These are phyloP conservation scores for Hypoxylon sp. DNA, from an alignment of 2,329 filamentous ascomycete genomes.

Conservation along the genomic window DNA sequence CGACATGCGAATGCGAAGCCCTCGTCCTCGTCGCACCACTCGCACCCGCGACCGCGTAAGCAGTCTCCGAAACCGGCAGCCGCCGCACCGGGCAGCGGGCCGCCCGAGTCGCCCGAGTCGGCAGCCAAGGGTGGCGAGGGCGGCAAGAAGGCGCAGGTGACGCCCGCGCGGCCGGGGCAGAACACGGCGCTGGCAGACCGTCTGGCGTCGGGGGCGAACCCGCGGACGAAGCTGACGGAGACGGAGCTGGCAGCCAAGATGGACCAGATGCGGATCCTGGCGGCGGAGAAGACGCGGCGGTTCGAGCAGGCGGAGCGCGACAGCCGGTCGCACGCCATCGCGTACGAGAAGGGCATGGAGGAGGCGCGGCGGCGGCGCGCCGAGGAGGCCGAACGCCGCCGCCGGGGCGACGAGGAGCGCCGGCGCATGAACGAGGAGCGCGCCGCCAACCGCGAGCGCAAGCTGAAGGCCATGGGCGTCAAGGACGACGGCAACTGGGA, in stretches of 20 bases:
- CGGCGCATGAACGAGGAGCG: conserved; percentile 65
- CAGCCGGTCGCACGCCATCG: conserved; percentile 61
- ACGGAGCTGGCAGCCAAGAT: conserved; percentile 66
- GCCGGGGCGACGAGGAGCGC: conserved; percentile 60
- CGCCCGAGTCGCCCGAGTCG: conserved; percentile 28
- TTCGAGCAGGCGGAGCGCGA: conserved; percentile 67
- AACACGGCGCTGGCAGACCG: conserved; percentile 53
- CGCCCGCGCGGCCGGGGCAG: conserved; percentile 41
- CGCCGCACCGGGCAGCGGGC: conserved; percentile 24
- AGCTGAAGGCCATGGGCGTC: conserved; percentile 64
- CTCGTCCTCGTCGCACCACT: conserved; percentile 19
- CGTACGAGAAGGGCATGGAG: conserved; percentile 63
- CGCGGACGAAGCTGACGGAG: conserved; percentile 67
- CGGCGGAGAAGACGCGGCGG: conserved; percentile 65
- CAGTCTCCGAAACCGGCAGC: conserved; percentile 33
- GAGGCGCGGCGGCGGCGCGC: conserved; percentile 60
- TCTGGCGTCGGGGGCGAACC: conserved; percentile 63
- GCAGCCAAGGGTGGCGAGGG: conserved; percentile 1
- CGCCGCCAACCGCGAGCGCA: conserved; percentile 66
- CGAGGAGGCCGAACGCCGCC: conserved; percentile 61
- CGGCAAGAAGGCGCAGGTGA: conserved; percentile 11
- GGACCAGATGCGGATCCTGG: conserved; percentile 66
- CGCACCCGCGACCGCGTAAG: conserved; percentile 36
- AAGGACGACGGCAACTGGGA: conserved; percentile 65
- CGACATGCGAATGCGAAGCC: conserved; percentile 43